phyloP scores from a whole-genome alignment of 2,329 filamentous ascomycete species.

The Trichoderma endophyticum region DNA sequence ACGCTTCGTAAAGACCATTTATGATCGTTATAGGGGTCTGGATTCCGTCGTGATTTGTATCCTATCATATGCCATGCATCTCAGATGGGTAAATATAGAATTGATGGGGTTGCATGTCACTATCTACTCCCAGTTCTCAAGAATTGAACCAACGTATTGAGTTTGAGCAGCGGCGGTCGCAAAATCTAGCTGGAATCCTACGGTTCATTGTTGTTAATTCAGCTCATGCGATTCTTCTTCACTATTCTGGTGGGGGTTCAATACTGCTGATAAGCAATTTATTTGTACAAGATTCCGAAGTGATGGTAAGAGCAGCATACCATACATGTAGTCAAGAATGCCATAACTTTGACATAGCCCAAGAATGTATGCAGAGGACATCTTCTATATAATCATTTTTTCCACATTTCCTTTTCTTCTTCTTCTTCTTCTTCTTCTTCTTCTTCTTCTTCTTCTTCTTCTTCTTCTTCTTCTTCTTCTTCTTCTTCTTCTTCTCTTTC shows the following conservation, averaged over 20 bases:
- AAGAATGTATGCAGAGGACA: neutral
- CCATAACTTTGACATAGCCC: neutral
- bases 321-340: neutral
- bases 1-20: too few species aligned
- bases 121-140: neutral
- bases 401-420: too few species aligned
- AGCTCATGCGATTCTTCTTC: neutral
- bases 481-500: too few species aligned
- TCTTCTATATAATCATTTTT: neutral
- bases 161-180: neutral
- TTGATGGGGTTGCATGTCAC: too few species aligned
- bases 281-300: neutral
- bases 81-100: too few species aligned
- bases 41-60: too few species aligned
- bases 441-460: too few species aligned
- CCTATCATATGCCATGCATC: too few species aligned
- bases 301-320: neutral
- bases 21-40: too few species aligned
- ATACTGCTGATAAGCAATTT: neutral
- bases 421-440: too few species aligned
- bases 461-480: too few species aligned
- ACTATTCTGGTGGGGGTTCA: too few species aligned
- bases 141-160: neutral
- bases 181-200: neutral
- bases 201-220: neutral